Percentiles rank a stretch among this genome's conserved stretches.
Evolutionary conservation across 2,329 filamentous ascomycete genomes (phyloP).

Genomic region (Trichoderma sp.): DNA sequence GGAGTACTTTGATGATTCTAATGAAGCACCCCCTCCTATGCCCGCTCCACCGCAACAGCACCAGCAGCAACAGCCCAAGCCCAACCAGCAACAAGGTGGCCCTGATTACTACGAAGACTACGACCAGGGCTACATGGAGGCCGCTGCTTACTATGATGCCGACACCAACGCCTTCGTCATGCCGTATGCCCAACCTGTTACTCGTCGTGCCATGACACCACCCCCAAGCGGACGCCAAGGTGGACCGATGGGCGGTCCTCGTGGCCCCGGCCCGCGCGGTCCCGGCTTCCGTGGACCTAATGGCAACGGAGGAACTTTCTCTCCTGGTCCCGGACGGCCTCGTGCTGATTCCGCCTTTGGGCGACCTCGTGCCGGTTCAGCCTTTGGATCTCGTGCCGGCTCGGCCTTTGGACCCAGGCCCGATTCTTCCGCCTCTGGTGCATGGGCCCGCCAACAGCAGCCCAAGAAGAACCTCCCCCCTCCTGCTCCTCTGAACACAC

Average conservation of each 20-base stretch:
- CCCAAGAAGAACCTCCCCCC: constrained; percentile 59
- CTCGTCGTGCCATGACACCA: constrained; percentile 91
- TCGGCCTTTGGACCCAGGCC: constrained; percentile 41
- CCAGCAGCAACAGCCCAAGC: constrained; percentile 28
- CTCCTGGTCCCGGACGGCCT: constrained; percentile 42
- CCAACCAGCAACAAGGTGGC: constrained; percentile 27
- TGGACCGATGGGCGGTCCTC: constrained; percentile 29
- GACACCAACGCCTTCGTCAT: constrained; percentile 69
- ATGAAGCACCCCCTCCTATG: constrained; percentile 45
- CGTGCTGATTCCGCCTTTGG: constrained; percentile 49
- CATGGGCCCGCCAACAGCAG: constrained; percentile 42
- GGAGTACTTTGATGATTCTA: constrained; percentile 94
- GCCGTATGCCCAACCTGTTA: constrained; percentile 81
- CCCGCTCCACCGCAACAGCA: constrained; percentile 32
- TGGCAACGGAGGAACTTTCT: constrained; percentile 45
- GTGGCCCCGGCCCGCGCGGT: constrained; percentile 23
- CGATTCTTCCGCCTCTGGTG: constrained; percentile 61
- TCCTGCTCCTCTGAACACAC: constrained; percentile 66
- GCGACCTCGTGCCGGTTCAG: constrained; percentile 53
- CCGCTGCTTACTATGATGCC: constrained; percentile 62
- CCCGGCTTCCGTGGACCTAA: constrained; percentile 20
- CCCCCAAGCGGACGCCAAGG: constrained; percentile 61
- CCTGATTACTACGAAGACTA: constrained; percentile 71
- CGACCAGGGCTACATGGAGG: constrained; percentile 66
- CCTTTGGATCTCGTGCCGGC: constrained; percentile 51